phyloP scores from a whole-genome alignment of 2,329 filamentous ascomycete genomes.

The Grosmannia huntii region DNA sequence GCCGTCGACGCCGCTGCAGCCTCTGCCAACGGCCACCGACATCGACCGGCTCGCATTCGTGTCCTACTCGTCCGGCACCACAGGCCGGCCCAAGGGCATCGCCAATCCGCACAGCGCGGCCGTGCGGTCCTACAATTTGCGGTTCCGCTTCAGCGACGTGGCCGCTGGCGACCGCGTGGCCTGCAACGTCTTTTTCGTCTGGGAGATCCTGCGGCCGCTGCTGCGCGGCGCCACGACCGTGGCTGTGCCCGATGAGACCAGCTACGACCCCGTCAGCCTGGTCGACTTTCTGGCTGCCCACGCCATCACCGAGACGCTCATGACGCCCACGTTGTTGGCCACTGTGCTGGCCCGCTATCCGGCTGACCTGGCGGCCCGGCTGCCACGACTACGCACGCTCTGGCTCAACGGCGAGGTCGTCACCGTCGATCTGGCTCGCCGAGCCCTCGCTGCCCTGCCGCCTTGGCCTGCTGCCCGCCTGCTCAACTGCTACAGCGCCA shows the following conservation, averaged over 20 bases:
- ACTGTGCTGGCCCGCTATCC: conserved; percentile 60
- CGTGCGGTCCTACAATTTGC: conserved; percentile 59
- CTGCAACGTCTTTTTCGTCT: conserved; percentile 82
- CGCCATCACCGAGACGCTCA: conserved; percentile 65
- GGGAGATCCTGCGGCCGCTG: conserved; percentile 70
- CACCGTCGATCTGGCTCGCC: conserved; percentile 60
- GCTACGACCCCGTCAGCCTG: conserved; percentile 64
- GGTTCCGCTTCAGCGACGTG: conserved; percentile 59
- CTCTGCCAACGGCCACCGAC: conserved; percentile 43
- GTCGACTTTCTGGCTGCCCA: conserved; percentile 56
- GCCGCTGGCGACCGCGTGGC: conserved; percentile 63
- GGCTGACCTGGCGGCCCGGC: conserved; percentile 41
- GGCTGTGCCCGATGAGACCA: conserved; percentile 60
- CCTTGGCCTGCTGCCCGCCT: conserved; percentile 48
- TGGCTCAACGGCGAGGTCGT: conserved; percentile 81
- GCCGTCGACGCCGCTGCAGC: not conserved
- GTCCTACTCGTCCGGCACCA: conserved; percentile 69
- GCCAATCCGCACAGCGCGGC: conserved; percentile 65
- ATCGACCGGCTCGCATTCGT: conserved; percentile 66
- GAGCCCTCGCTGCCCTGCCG: conserved; percentile 55
- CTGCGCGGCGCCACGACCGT: conserved; percentile 65
- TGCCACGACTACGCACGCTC: conserved; percentile 55
- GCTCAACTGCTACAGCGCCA: conserved; percentile 72
- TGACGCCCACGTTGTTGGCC: conserved; percentile 69
- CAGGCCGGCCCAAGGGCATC: conserved; percentile 70